Conservation (phyloP, 2,329 filamentous ascomycete genomes). For the Neurospora sp. region DNA sequence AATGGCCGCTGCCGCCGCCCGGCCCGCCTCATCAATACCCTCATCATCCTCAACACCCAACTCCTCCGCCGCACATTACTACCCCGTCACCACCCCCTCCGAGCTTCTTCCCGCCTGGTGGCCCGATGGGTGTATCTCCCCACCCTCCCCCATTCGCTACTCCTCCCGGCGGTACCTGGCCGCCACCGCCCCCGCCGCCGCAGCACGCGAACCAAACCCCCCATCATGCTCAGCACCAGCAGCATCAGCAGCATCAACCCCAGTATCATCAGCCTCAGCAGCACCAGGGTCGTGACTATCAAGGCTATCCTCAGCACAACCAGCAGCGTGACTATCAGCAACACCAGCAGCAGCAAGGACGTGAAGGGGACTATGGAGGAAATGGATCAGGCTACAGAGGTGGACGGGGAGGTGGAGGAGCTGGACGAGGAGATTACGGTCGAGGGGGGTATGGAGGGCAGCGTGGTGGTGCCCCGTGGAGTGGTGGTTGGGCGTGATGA, state of each 20-base stretch:
- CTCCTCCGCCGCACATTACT: neutral
- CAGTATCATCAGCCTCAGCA: neutral
- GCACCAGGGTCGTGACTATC: neutral
- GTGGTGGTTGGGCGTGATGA: neutral
- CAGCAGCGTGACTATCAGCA: neutral
- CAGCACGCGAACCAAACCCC: neutral
- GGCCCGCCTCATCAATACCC: constrained; percentile 6
- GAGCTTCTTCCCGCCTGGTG: neutral
- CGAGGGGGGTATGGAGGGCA: neutral
- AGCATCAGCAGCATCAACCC: neutral
- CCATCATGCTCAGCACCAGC: neutral
- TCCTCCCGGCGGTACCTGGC: neutral
- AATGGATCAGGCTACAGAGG: neutral
- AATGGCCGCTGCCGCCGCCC: constrained; percentile 32
- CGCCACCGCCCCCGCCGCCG: neutral
- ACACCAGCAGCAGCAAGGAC: neutral
- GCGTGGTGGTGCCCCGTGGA: neutral
- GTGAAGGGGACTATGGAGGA: neutral
- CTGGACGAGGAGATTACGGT: neutral
- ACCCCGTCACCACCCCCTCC: constrained; percentile 5
- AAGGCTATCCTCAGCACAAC: neutral
- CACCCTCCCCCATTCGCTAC: neutral
- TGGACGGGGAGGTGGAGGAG: neutral
- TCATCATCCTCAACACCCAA: constrained; percentile 8
- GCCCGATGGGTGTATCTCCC: neutral